A percentile compares a stretch with the other conserved stretches of the same genome.
phyloP scores from a whole-genome alignment of 2,329 filamentous ascomycete species.

The Calonectria hongkongensis region DNA sequence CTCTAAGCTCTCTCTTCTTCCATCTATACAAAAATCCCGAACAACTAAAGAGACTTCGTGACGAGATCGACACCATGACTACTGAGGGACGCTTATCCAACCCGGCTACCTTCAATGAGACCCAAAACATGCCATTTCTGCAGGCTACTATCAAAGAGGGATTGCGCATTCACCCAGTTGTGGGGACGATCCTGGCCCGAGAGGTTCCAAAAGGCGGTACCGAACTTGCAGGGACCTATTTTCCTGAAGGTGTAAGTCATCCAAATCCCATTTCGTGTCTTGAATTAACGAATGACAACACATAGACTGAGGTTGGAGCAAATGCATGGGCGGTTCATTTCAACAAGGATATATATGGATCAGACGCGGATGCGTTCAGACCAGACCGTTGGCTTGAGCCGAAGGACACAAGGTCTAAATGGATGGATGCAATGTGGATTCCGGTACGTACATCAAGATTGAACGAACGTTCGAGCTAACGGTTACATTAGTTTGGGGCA shows the following conservation, averaged over 20 bases:
- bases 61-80: background rate
- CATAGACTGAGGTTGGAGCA: constrained; percentile 1
- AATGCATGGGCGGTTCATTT: background rate
- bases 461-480: background rate
- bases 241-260: constrained; percentile 17
- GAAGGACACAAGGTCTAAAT: background rate
- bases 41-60: background rate
- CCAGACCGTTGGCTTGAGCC: constrained; percentile 4
- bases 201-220: constrained; percentile 16
- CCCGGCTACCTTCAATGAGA: background rate
- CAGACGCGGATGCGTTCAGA: background rate
- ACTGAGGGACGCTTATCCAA: background rate
- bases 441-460: background rate
- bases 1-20: background rate
- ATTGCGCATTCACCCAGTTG: constrained; percentile 1
- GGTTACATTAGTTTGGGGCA: constrained; percentile 74
- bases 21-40: background rate
- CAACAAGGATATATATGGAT: background rate
- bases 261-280: background rate
- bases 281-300: background rate
- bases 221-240: background rate
- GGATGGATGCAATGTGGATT: constrained; percentile 12
- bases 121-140: background rate
- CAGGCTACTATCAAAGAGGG: constrained; percentile 18
- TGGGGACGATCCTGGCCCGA: background rate